Evolutionary conservation across 2,329 filamentous ascomycete genomes (phyloP).

Genomic region (Metarhizium anisopliae): DNA sequence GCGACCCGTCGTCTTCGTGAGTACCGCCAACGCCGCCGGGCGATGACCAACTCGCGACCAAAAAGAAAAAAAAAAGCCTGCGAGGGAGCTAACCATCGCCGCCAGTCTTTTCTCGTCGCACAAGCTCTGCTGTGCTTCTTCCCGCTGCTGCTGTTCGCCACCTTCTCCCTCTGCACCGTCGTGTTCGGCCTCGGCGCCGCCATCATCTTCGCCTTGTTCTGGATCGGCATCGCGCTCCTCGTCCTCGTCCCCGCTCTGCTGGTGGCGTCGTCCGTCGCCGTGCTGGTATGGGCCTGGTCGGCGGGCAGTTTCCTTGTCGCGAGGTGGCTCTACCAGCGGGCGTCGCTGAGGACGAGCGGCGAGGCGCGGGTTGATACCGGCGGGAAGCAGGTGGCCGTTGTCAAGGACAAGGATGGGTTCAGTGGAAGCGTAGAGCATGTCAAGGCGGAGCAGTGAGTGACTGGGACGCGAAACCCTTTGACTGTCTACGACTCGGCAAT

Average conservation of each 20-base stretch:
- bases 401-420: conserved; percentile 16
- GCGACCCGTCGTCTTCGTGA: conserved; percentile 62
- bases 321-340: conserved; percentile 35
- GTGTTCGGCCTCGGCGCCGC: conserved; percentile 54
- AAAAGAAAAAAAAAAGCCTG: not conserved
- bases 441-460: not conserved
- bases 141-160: conserved; percentile 59
- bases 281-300: conserved; percentile 60
- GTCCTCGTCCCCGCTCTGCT: conserved; percentile 62
- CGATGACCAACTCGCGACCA: not conserved
- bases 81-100: not conserved
- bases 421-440: conserved; percentile 8
- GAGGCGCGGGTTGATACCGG: conserved; percentile 13
- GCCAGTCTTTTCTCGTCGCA: conserved; percentile 56
- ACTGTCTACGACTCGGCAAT: not conserved
- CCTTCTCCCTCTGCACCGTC: conserved; percentile 55
- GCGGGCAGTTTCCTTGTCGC: conserved; percentile 47
- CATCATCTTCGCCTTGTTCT: conserved; percentile 58
- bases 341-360: conserved; percentile 15
- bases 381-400: conserved; percentile 9
- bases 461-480: not conserved
- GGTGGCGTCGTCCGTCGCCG: conserved; percentile 51
- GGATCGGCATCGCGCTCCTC: conserved; percentile 56
- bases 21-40: conserved; percentile 17
- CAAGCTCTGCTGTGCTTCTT: conserved; percentile 58